phyloP scores from a whole-genome alignment of 73 alveolate species.

The Diophrys appendiculata region DNA sequence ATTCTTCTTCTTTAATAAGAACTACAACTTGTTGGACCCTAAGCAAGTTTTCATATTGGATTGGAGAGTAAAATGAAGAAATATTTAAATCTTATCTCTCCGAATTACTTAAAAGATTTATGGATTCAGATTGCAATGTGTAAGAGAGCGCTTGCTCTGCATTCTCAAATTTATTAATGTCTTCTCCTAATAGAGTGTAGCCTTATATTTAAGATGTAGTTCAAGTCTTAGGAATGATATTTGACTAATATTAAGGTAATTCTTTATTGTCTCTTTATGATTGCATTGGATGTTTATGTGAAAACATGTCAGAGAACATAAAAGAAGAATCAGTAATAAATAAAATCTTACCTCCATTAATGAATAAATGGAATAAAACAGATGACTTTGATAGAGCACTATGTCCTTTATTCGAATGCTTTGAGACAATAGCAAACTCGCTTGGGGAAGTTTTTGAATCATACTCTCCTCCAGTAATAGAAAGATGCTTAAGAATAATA shows the following conservation, averaged over 20 bases:
- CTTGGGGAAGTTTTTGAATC: slow-evolving; percentile 40
- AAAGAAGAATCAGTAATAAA: slow-evolving; percentile 10
- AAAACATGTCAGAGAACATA: slow-evolving; percentile 16
- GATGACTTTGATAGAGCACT: slow-evolving; percentile 42
- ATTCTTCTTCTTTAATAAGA: slow-evolving; percentile 9
- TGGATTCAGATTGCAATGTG: slow-evolving; percentile 23
- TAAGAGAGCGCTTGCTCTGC: slow-evolving; percentile 45
- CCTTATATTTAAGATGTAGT: not conserved
- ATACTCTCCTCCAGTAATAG: slow-evolving; percentile 34
- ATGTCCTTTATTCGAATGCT: slow-evolving; percentile 58
- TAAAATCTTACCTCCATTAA: slow-evolving; percentile 29
- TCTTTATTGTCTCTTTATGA: slow-evolving; percentile 37
- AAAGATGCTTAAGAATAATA: slow-evolving; percentile 46
- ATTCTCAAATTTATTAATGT: slow-evolving; percentile 8
- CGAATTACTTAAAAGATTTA: slow-evolving; percentile 19
- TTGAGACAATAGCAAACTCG: slow-evolving; percentile 32
- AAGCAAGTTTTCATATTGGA: slow-evolving; percentile 56
- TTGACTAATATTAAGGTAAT: slow-evolving; percentile 46
- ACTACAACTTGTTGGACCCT: slow-evolving; percentile 70
- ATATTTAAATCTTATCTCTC: slow-evolving; percentile 12
- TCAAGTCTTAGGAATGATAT: not conserved
- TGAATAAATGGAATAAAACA: slow-evolving; percentile 33
- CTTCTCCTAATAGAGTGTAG: not conserved
- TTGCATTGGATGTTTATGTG: slow-evolving; percentile 43
- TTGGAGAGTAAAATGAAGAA: slow-evolving; percentile 12